Percentiles rank a stretch among this genome's conserved stretches.
phyloP scores from a whole-genome alignment of 208 protist genomes.

The Trypanosoma mega region DNA sequence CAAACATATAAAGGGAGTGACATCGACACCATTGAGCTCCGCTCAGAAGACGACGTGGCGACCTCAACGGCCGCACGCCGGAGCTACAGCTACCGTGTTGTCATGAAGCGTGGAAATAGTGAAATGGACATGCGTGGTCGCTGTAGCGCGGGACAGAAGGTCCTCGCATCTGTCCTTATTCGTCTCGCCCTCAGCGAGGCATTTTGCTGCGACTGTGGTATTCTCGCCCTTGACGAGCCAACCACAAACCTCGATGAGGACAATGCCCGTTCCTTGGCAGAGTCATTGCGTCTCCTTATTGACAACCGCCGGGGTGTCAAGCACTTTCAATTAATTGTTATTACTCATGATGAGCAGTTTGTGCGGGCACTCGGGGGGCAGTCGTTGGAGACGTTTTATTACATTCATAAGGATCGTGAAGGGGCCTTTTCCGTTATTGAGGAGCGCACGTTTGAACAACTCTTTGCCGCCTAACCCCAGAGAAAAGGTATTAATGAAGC shows the following conservation, averaged over 20 bases:
- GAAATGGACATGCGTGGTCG: slow-evolving; percentile 98
- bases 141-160: slow-evolving; percentile 98
- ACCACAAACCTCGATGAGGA: slow-evolving; percentile 99
- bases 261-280: slow-evolving; percentile 85
- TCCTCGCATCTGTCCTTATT: slow-evolving; percentile 99
- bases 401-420: slow-evolving; percentile 89
- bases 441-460: slow-evolving; percentile 83
- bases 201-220: slow-evolving; percentile 99
- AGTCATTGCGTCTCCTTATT: slow-evolving; percentile 83
- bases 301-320: slow-evolving; percentile 66
- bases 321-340: slow-evolving; percentile 99
- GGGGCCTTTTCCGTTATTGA: slow-evolving; percentile 90
- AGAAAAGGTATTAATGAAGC: not conserved
- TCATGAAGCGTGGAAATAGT: slow-evolving; percentile 95
- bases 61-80: slow-evolving; percentile 58
- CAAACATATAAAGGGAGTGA: slow-evolving; percentile 97
- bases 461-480: slow-evolving; percentile 52
- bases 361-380: slow-evolving; percentile 86
- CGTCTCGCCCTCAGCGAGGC: slow-evolving; percentile 98
- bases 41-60: slow-evolving; percentile 86
- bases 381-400: slow-evolving; percentile 85
- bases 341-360: slow-evolving; percentile 99
- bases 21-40: slow-evolving; percentile 98
- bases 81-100: slow-evolving; percentile 93
- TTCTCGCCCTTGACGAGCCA: slow-evolving; percentile 99